phyloP scores from a whole-genome alignment of 108 stramenopile species.

The Pseudonitzschia multiseries region DNA sequence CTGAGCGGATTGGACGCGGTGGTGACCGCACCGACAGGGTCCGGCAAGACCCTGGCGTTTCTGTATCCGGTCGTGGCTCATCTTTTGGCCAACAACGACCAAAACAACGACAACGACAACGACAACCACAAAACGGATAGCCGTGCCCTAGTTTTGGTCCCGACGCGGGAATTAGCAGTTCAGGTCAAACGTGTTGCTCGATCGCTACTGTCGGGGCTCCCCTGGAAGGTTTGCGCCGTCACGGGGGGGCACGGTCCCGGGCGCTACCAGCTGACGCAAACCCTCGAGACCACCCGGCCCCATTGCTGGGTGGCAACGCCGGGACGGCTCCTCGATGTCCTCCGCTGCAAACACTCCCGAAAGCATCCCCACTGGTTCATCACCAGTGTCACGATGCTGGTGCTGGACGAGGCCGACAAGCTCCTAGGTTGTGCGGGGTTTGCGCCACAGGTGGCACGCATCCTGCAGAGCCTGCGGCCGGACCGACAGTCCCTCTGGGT shows the following conservation, averaged over 20 bases:
- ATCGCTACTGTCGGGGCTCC: slow-evolving; percentile 38
- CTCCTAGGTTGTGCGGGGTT: slow-evolving; percentile 85
- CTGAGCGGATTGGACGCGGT: slow-evolving; percentile 67
- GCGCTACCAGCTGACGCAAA: slow-evolving; percentile 70
- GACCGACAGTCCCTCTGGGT: slow-evolving; percentile 80
- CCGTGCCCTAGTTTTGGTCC: slow-evolving; percentile 81
- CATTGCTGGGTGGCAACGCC: slow-evolving; percentile 92
- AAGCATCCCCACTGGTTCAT: slow-evolving; percentile 51
- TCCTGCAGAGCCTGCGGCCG: slow-evolving; percentile 75
- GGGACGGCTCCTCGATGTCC: slow-evolving; percentile 94
- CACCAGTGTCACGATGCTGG: slow-evolving; percentile 62
- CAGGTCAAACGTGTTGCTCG: slow-evolving; percentile 82
- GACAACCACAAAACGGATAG: slow-evolving; percentile 34
- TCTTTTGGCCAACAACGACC: slow-evolving; percentile 57
- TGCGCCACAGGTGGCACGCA: slow-evolving; percentile 75
- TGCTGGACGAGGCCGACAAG: slow-evolving; percentile 96
- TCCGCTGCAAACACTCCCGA: slow-evolving; percentile 45
- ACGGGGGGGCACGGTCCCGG: slow-evolving; percentile 69
- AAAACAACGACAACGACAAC: slow-evolving; percentile 56
- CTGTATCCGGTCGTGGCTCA: slow-evolving; percentile 82
- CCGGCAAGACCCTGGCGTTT: slow-evolving; percentile 94
- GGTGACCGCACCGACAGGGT: slow-evolving; percentile 82
- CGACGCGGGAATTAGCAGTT: slow-evolving; percentile 93
- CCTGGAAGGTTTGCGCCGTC: slow-evolving; percentile 45
- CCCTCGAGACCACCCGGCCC: slow-evolving; percentile 57